These are phyloP conservation scores for Umbelopsis ramanniana DNA, from an alignment of 192 early-diverging fungal genomes.

Conservation along the genomic window DNA sequence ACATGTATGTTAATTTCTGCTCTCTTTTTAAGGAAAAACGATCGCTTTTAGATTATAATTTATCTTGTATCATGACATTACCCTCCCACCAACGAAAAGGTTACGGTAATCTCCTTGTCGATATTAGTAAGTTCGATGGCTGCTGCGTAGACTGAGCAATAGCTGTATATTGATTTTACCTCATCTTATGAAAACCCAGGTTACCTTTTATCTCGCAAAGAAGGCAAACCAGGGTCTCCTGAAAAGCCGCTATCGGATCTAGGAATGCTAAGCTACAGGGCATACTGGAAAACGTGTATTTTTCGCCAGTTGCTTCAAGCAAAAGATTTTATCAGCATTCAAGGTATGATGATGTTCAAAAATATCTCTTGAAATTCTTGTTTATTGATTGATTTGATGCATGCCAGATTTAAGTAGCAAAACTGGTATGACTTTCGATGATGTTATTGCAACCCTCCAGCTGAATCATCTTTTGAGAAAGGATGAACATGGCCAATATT, in stretches of 20 bases:
- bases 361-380: too few relatives aligned
- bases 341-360: slow-evolving; percentile 19
- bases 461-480: slow-evolving; percentile 45
- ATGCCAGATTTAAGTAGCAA: slow-evolving; percentile 55
- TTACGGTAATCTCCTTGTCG: slow-evolving; percentile 90
- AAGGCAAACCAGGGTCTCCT: slow-evolving; percentile 82
- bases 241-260: slow-evolving; percentile 92
- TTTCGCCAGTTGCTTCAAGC: slow-evolving; percentile 65
- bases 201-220: slow-evolving; percentile 78
- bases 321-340: slow-evolving; percentile 53
- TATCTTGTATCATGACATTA: slow-evolving; percentile 91
- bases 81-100: slow-evolving; percentile 88
- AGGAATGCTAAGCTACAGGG: slow-evolving; percentile 82
- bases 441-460: slow-evolving; percentile 81
- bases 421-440: slow-evolving; percentile 84
- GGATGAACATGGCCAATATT: slow-evolving; percentile 18
- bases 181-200: slow-evolving; percentile 48
- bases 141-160: not conserved
- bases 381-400: not conserved
- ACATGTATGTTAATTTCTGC: too few relatives aligned
- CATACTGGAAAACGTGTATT: slow-evolving; percentile 84
- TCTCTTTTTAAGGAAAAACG: slow-evolving; percentile 72
- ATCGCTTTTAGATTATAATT: slow-evolving; percentile 80
- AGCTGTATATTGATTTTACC: not conserved
- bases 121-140: slow-evolving; percentile 68